Base-by-base conservation (phyloP, 371 early-diverging fungal species). In the Mucor mucedo region DNA sequence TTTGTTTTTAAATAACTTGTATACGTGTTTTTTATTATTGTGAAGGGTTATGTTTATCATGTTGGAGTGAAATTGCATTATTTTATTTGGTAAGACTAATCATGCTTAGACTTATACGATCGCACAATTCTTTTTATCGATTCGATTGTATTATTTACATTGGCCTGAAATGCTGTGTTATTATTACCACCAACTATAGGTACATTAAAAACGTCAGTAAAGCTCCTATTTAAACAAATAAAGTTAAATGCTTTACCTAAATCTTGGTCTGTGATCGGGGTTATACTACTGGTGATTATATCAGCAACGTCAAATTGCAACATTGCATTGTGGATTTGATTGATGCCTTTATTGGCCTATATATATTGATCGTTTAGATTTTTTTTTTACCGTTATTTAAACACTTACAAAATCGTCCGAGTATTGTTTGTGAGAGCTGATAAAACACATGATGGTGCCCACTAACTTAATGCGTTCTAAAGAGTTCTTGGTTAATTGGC, bases 381-480 rank as follows among this genome's bases (percentile, higher is more conserved):
- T 47, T 39, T n/a, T 39, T 2, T 28, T 33, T 50, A 21, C 29
- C 2, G 2, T 9, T 27, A 47, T n/a, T 52, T 49, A 49, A 30
- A 14, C 35, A 56, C 77, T 61, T 62, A 79, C 83, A 62, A 75
- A 66, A 45, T 75, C 63, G 44, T 76, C 75, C 13, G 75, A 60
- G 44, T 79, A 65, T 28, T 70, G 73, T 9, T 65, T 63, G n/a
- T 77, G 72, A 40, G 65, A 63, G 14, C 79, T 82, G 50, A 89
- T 65, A 52, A 70, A 79, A 29, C 79, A 82, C 75, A 5, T 13
- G 6, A 53, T 33, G 9, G 50, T 49, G 0, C 49, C 49, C 27
- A 73, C 73, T 3, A 79, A 80, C 63, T 85, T 79, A 10, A 81
- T 60, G 53, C 89, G 80, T 30, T 68, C 61, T 38, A 87, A 66